A percentile compares a stretch with the other conserved stretches of the same genome.
phyloP scores from a whole-genome alignment of 2,329 filamentous ascomycete genomes.

The Lasiodiplodia hormozganensis region DNA sequence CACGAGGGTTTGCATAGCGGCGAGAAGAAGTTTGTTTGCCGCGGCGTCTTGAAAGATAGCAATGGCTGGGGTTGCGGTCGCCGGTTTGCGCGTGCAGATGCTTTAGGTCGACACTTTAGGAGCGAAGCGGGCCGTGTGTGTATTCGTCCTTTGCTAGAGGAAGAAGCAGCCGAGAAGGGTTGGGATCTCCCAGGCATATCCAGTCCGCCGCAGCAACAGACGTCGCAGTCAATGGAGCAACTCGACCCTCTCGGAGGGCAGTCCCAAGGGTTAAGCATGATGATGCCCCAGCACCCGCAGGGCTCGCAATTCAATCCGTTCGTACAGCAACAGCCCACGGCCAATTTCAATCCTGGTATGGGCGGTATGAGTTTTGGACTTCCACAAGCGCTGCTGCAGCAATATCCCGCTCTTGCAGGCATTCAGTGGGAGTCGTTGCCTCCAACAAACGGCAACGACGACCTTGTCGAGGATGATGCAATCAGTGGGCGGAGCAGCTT shows the following conservation, averaged over 20 bases:
- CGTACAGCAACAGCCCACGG: conserved; percentile 19
- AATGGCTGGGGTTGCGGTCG: conserved; percentile 92
- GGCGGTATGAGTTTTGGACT: conserved; percentile 60
- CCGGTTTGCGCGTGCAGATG: conserved; percentile 93
- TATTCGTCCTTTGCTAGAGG: conserved; percentile 95
- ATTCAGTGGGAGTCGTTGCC: conserved; percentile 84
- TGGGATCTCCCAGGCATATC: conserved; percentile 69
- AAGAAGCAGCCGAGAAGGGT: conserved; percentile 82
- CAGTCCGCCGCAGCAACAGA: conserved; percentile 54
- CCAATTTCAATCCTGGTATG: conserved; percentile 36
- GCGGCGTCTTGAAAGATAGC: conserved; percentile 82
- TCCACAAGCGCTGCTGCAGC: conserved; percentile 86
- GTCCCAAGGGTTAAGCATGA: conserved; percentile 40
- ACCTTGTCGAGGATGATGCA: conserved; percentile 41
- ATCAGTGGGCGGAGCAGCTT: conserved; percentile 82
- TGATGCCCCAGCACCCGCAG: conserved; percentile 42
- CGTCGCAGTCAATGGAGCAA: conserved; percentile 13
- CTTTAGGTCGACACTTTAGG: conserved; percentile 90
- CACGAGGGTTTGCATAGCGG: conserved; percentile 96
- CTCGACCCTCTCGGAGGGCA: conserved; percentile 38
- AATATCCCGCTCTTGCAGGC: conserved; percentile 91
- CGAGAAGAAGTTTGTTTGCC: conserved; percentile 98
- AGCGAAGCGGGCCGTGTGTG: conserved; percentile 95
- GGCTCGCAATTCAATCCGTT: conserved; percentile 32
- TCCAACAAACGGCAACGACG: conserved; percentile 63